Percentiles rank a stretch among this genome's conserved stretches.
Evolutionary conservation across 1,284 basidiomycete species (phyloP).

Genomic region (Ustilago nuda): DNA sequence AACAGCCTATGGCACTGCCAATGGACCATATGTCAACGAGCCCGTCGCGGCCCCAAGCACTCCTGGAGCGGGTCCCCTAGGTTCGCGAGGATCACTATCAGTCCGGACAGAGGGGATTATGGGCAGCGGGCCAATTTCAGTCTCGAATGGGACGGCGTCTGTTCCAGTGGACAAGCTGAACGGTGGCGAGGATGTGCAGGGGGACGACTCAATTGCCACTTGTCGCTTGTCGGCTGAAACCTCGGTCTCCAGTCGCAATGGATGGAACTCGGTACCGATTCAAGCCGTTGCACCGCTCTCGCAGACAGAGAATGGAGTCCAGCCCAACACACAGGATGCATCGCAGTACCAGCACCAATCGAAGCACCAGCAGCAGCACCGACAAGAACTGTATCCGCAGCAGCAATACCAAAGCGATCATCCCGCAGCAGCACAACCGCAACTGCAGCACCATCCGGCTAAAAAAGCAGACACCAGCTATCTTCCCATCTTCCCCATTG

Average conservation of each 20-base stretch:
- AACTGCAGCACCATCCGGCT: constrained; percentile 4
- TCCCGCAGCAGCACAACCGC: constrained; percentile 15
- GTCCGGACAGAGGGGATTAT: constrained; percentile 33
- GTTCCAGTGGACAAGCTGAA: constrained; percentile 3
- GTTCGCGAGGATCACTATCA: constrained; percentile 23
- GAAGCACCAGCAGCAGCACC: constrained; percentile 4
- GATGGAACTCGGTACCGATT: constrained; percentile 33
- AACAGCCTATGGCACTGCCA: constrained; percentile 8
- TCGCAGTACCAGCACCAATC: constrained; percentile 3
- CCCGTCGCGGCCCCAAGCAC: neutral
- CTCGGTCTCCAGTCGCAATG: constrained; percentile 30
- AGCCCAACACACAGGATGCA: neutral
- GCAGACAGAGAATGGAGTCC: constrained; percentile 10
- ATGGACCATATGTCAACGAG: constrained; percentile 10
- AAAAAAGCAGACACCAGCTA: constrained; percentile 34
- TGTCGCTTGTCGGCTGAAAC: constrained; percentile 31
- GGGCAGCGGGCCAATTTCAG: constrained; percentile 7
- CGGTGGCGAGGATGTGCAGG: constrained; percentile 9
- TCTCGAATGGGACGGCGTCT: neutral
- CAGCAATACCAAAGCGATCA: neutral
- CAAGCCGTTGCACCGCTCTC: constrained; percentile 22
- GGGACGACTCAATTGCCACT: constrained; percentile 22
- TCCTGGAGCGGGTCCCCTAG: neutral
- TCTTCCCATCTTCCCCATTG: constrained; percentile 47
- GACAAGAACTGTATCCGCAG: constrained; percentile 7